Percentiles rank a stretch among this genome's conserved stretches.
Conservation (phyloP, 257 asterid species). For the Nicotiana attenuata region DNA sequence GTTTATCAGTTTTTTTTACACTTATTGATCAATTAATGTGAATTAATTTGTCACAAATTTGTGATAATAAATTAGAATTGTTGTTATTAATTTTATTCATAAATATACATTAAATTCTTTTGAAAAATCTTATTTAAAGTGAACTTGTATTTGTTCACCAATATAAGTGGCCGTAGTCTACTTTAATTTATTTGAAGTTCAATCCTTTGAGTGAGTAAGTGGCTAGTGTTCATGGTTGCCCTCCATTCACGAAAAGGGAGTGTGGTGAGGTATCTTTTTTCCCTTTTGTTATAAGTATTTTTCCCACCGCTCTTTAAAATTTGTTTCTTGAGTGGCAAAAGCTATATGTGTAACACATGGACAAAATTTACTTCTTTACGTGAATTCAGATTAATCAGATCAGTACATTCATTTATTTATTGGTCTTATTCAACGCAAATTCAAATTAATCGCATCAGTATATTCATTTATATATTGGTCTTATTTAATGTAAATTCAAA, state of each 20-base stretch:
- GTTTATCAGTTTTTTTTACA: slow-evolving; percentile 11
- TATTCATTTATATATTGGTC: not conserved
- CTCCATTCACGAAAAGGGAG: slow-evolving; percentile 75
- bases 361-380: not conserved
- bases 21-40: slow-evolving; percentile 10
- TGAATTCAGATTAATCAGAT: not conserved
- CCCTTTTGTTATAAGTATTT: not conserved
- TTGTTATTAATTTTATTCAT: not conserved
- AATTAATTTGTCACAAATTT: slow-evolving; percentile 2
- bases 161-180: slow-evolving; percentile 9
- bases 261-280: slow-evolving; percentile 31
- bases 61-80: not conserved
- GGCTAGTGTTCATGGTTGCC: slow-evolving; percentile 68
- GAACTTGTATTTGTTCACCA: too few species aligned
- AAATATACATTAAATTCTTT: not conserved
- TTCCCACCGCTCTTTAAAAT: not conserved
- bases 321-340: slow-evolving; percentile 18
- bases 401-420: too few species aligned
- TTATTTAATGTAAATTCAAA: not conserved
- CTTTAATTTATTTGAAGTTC: slow-evolving; percentile 26
- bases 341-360: not conserved
- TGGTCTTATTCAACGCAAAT: accelerated
- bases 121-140: not conserved
- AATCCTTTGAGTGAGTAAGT: slow-evolving; percentile 35
- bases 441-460: not conserved